Conservation (phyloP, 179 eudicot genomes). For the Amaranthus tricolor region DNA sequence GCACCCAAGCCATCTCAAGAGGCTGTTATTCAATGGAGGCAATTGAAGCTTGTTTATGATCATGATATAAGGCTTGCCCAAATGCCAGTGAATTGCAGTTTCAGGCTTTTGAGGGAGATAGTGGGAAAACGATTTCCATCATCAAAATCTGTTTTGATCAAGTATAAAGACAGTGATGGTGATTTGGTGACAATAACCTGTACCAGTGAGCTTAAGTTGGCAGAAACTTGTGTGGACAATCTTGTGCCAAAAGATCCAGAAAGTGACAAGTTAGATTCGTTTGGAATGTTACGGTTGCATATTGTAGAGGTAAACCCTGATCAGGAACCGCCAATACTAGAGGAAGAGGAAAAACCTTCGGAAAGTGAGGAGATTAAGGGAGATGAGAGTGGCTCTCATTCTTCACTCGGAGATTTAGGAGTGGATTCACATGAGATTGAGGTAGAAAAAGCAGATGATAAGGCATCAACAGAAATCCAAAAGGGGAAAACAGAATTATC, state of each 20-base stretch:
- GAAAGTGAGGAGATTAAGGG: conserved; percentile 49
- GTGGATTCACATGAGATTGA: conserved; percentile 51
- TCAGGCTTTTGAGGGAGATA: conserved; percentile 68
- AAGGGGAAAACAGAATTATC: conserved; percentile 49
- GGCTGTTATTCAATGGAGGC: conserved; percentile 51
- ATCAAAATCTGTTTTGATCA: conserved; percentile 75
- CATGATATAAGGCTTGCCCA: conserved; percentile 88
- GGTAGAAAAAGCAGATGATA: conserved; percentile 51
- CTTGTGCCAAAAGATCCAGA: conserved; percentile 55
- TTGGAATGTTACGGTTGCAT: conserved; percentile 75
- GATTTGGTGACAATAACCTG: conserved; percentile 91
- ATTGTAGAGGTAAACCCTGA: conserved; percentile 84
- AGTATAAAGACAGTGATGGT: conserved; percentile 78
- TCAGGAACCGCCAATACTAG: conserved; percentile 78
- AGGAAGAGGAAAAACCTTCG: conserved; percentile 60
- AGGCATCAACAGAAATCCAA: conserved; percentile 37
- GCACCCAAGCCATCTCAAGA: conserved; percentile 22
- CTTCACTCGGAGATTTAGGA: conserved; percentile 55
- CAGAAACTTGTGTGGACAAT: conserved; percentile 68
- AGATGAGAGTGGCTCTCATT: conserved; percentile 60
- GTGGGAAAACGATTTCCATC: conserved; percentile 72
- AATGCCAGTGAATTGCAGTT: conserved; percentile 78
- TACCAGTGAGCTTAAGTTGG: conserved; percentile 71
- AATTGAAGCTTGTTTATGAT: conserved; percentile 87
- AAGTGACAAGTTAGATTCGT: conserved; percentile 41